phyloP scores from a whole-genome alignment of 164 flowering plant genomes.

The Protea cynaroides region DNA sequence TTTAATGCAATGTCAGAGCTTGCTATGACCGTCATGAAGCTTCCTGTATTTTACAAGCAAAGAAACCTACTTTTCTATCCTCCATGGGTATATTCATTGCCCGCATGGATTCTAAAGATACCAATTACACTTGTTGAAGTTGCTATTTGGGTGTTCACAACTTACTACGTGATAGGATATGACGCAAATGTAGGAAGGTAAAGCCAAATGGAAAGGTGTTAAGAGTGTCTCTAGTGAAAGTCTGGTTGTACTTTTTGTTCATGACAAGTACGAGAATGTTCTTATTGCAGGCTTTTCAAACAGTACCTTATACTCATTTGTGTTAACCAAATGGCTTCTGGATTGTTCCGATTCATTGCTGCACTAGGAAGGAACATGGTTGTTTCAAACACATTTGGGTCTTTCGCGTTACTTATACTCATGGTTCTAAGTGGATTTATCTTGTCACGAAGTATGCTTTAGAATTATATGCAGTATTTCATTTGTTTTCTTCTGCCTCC shows the following conservation, averaged over 20 bases:
- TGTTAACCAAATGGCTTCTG: slow-evolving; percentile 38
- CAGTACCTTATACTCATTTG: slow-evolving; percentile 37
- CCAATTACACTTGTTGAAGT: slow-evolving; percentile 47
- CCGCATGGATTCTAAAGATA: slow-evolving; percentile 60
- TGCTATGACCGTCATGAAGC: slow-evolving; percentile 39
- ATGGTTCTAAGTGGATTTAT: slow-evolving; percentile 41
- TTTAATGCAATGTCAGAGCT: slow-evolving; percentile 51
- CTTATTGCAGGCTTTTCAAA: slow-evolving; percentile 35
- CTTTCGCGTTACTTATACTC: slow-evolving; percentile 31
- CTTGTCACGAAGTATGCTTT: slow-evolving; percentile 37
- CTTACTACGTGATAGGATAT: slow-evolving; percentile 53
- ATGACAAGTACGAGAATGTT: neutral
- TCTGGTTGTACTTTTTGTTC: neutral
- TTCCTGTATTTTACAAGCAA: slow-evolving; percentile 85
- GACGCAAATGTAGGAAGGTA: slow-evolving; percentile 50
- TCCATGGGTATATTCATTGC: slow-evolving; percentile 74
- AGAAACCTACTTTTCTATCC: slow-evolving; percentile 74
- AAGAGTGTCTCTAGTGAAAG: neutral
- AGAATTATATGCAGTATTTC: too few relatives aligned
- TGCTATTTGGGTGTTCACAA: slow-evolving; percentile 40
- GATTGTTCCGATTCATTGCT: slow-evolving; percentile 37
- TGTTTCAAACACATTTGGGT: slow-evolving; percentile 45
- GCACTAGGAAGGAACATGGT: slow-evolving; percentile 44
- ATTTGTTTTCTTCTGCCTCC: too few relatives aligned
- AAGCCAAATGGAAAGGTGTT: neutral